Evolutionary conservation across 257 asterid species (phyloP), one percentile per base, ranked within the genome.

Genomic region (Fraxinus anomala): DNA sequence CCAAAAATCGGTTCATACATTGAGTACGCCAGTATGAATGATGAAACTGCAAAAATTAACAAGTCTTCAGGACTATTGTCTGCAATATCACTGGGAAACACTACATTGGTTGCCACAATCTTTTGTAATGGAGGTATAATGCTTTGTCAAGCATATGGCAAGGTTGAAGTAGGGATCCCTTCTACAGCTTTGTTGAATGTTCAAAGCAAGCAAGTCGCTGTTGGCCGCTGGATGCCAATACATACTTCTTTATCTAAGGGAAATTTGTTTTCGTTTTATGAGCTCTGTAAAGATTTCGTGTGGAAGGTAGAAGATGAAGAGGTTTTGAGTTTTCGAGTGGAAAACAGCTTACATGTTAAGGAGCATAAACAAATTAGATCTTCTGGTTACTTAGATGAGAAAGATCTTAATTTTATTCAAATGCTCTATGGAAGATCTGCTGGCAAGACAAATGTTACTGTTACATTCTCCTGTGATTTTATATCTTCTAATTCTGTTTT

Each of bases 101-200:
- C 89, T 49, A 89, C 94, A 70, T 26, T 94, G 42, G 84, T 89
- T 73, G 91, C 94, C 81, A 89, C 92, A 16, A 86, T 94, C 81
- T 90, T 80, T 69, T 91, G 89, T 70, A 85, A 85, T 80, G 94
- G 89, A 65, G 89, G 84, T 81, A 42, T 79, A 76, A 66, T 87
- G 83, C 88, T 91, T 78, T 92, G 96, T 81, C 88, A 81, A 83
- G 95, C 96, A 71, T 87, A 82, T 85, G 94, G 93, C 19, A 75
- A 77, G 61, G 89, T 94, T 79, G 82, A 80, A 81, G 97, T 94
- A 28, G 98, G 97, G 76, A 87, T 94, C 82, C 97, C 98, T 77
- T 86, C 89, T 24, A 83, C 91, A 17, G 97, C 97, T 28, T 70
- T 87, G 76, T 82, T 94, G 81, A 87, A 83, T 71, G 91, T 87